A percentile compares a stretch with the other conserved stretches of the same genome.
These are phyloP conservation scores for Aspergillus sp. DNA, from an alignment of 2,329 filamentous ascomycete genomes.

Conservation along the genomic window DNA sequence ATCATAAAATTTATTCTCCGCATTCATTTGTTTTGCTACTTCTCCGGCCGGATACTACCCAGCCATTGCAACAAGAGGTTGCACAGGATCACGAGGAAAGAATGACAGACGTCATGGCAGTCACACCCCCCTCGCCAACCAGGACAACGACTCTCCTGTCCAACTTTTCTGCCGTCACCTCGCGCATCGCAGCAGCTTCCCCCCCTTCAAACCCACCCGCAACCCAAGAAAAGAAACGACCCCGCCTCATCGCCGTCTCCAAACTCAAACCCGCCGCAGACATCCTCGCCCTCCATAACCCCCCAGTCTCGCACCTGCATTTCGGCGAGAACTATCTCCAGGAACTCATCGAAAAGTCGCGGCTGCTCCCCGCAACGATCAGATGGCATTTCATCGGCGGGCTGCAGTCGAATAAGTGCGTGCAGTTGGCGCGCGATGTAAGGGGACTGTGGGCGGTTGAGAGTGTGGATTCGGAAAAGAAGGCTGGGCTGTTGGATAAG, in stretches of 20 bases:
- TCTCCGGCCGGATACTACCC: too few relatives aligned
- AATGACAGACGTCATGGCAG: constrained; percentile 5
- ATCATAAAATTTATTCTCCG: neutral
- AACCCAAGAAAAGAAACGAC: constrained; percentile 4
- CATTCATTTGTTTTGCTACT: neutral
- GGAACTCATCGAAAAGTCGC: constrained; percentile 79
- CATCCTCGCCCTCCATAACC: constrained; percentile 70
- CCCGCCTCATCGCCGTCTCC: constrained; percentile 82
- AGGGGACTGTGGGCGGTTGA: constrained; percentile 87
- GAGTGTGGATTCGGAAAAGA: constrained; percentile 80
- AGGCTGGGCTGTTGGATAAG: constrained; percentile 72
- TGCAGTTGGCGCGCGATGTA: constrained; percentile 69
- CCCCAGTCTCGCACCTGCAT: constrained; percentile 55
- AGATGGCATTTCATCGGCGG: constrained; percentile 96
- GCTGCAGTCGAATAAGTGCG: constrained; percentile 89
- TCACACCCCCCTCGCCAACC: constrained; percentile 35
- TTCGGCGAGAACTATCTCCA: constrained; percentile 97
- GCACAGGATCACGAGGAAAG: neutral
- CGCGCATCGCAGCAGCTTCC: constrained; percentile 39
- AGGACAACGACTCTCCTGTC: constrained; percentile 56
- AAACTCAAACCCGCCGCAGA: constrained; percentile 93
- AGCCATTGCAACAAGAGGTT: neutral
- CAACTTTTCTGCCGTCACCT: constrained; percentile 54
- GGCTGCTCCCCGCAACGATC: constrained; percentile 63
- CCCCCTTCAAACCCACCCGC: constrained; percentile 3